Conservation (phyloP, 116 monocot species). For the Dioscorea cayenensis region DNA sequence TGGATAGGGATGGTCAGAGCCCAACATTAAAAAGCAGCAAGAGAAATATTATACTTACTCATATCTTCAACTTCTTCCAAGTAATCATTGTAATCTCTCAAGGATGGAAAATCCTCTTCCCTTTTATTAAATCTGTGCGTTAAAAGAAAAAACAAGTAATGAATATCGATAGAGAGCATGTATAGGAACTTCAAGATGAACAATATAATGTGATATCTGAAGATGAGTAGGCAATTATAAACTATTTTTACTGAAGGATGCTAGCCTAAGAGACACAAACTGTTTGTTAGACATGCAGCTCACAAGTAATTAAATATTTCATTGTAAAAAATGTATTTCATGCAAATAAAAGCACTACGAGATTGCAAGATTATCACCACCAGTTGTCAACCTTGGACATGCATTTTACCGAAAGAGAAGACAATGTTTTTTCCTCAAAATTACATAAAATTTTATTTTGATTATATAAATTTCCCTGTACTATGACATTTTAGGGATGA, state of each 20-base stretch:
- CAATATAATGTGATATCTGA: not conserved
- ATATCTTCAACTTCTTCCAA: constrained; percentile 97
- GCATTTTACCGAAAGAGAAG: not conserved
- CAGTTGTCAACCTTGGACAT: not conserved
- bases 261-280: not conserved
- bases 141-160: constrained; percentile 3
- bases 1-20: not conserved
- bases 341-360: not conserved
- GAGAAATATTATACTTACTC: constrained; percentile 45
- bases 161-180: too few relatives aligned
- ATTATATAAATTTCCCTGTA: too few relatives aligned
- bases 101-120: constrained; percentile 78
- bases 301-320: not conserved
- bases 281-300: not conserved
- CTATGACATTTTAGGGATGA: not conserved
- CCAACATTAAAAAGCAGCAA: not conserved
- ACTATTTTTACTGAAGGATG: too few relatives aligned
- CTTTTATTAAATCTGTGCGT: constrained; percentile 73
- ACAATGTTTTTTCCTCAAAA: not conserved
- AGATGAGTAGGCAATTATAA: not conserved
- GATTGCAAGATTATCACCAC: not conserved
- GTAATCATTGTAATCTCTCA: constrained; percentile 89
- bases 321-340: not conserved
- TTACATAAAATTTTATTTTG: too few relatives aligned
- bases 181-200: too few relatives aligned